Conservation (phyloP, 805 yeast genomes). For the Wickerhamiella cacticola region DNA sequence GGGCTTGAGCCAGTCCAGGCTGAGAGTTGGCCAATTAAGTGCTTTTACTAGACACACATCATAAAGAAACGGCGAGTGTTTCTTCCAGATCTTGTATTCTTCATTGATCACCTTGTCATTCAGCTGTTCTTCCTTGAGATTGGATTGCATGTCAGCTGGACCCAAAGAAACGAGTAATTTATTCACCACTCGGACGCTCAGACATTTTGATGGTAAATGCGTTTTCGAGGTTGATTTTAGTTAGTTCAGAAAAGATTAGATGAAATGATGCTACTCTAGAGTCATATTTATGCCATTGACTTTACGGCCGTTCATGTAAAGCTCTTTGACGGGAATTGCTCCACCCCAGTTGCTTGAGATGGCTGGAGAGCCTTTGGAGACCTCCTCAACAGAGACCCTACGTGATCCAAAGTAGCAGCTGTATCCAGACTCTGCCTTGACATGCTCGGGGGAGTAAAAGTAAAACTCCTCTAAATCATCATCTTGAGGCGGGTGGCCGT, state of each 20-base stretch:
- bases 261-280: neutral
- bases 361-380: neutral
- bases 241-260: neutral
- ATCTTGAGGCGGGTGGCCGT: conserved; percentile 17
- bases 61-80: conserved; percentile 47
- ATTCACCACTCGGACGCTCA: too few species aligned
- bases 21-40: conserved; percentile 48
- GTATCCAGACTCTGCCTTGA: conserved; percentile 10
- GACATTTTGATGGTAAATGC: too few species aligned
- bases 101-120: conserved; percentile 19
- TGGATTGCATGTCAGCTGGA: neutral
- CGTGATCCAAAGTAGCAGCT: conserved; percentile 10
- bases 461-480: conserved; percentile 20
- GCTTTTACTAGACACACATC: conserved; percentile 44
- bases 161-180: too few species aligned
- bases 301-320: neutral
- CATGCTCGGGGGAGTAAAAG: conserved; percentile 13
- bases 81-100: conserved; percentile 52
- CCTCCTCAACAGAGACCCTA: neutral
- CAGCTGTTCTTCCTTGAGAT: conserved; percentile 14
- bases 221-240: too few species aligned
- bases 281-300: neutral
- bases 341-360: neutral
- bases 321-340: neutral
- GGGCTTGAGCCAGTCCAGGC: conserved; percentile 50